Evolutionary conservation across 805 yeast species (phyloP).

Genomic region (Hanseniaspora valbyensis): DNA sequence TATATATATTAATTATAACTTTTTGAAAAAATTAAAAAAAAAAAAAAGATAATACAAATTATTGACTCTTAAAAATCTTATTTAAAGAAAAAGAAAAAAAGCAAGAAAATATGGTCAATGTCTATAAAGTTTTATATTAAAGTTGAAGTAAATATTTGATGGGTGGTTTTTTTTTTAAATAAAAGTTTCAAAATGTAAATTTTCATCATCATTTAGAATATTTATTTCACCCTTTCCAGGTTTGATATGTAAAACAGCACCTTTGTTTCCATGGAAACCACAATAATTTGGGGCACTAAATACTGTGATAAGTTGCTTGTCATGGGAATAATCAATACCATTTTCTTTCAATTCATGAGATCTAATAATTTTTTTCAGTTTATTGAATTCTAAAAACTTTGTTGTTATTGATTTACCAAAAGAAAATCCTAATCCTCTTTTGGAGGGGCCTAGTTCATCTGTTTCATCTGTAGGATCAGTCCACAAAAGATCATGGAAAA

Average conservation of each 20-base stretch:
- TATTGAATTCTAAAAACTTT: conserved; percentile 59
- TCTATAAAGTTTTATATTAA: neutral
- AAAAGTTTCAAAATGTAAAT: conserved; percentile 50
- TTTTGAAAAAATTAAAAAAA: neutral
- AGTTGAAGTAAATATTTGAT: too few relatives aligned
- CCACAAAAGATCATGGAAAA: conserved; percentile 95
- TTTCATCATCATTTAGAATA: conserved; percentile 35
- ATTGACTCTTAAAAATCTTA: too few relatives aligned
- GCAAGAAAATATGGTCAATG: too few relatives aligned
- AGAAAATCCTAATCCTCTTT: conserved; percentile 91
- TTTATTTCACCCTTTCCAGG: conserved; percentile 31
- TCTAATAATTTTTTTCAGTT: conserved; percentile 68
- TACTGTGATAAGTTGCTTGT: conserved; percentile 80
- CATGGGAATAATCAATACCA: conserved; percentile 82
- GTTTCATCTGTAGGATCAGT: conserved; percentile 74
- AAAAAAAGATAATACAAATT: neutral
- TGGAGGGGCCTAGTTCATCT: conserved; percentile 73
- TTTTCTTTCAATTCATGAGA: conserved; percentile 92
- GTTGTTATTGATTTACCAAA: conserved; percentile 94
- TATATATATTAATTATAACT: neutral
- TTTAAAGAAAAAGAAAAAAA: too few relatives aligned
- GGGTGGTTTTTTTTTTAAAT: neutral
- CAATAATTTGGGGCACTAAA: conserved; percentile 97
- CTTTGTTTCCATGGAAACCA: conserved; percentile 81
- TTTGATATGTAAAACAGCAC: conserved; percentile 70